Evolutionary conservation across 78 protist genomes (phyloP).

Genomic region (Dictyostelium intermedium): DNA sequence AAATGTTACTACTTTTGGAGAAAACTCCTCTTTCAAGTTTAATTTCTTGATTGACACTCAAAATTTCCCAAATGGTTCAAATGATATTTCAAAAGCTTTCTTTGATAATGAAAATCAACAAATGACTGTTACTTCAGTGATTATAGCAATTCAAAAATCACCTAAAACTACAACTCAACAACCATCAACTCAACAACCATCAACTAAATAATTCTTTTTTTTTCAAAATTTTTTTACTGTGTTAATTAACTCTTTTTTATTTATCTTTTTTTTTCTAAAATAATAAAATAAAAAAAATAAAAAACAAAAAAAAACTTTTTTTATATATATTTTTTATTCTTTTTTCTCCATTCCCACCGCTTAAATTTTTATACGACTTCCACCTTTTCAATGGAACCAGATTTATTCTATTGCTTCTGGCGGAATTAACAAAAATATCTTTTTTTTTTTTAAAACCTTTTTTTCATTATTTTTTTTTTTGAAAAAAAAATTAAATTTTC

Average conservation of each 20-base stretch:
- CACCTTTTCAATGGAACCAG: too few species aligned
- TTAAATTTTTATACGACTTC: too few species aligned
- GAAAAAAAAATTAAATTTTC: too few species aligned
- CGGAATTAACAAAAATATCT: background rate
- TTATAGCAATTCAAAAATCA: slow-evolving; percentile 2
- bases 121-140: background rate
- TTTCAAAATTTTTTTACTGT: background rate
- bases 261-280: background rate
- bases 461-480: too few species aligned
- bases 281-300: background rate
- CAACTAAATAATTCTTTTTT: background rate
- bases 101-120: slow-evolving; percentile 2
- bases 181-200: background rate
- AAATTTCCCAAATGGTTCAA: slow-evolving; percentile 7
- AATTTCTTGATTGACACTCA: slow-evolving; percentile 10
- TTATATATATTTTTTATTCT: too few species aligned
- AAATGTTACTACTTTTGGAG: background rate
- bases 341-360: too few species aligned
- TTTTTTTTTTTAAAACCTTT: background rate
- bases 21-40: background rate
- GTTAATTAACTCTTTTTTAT: too few species aligned
- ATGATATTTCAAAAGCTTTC: background rate
- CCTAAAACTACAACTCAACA: background rate
- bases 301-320: background rate
- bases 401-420: too few species aligned